A percentile compares a stretch with the other conserved stretches of the same genome.
Evolutionary conservation across 1,139 yeast species (phyloP).

Genomic region (Debaryomyces robertsiae): DNA sequence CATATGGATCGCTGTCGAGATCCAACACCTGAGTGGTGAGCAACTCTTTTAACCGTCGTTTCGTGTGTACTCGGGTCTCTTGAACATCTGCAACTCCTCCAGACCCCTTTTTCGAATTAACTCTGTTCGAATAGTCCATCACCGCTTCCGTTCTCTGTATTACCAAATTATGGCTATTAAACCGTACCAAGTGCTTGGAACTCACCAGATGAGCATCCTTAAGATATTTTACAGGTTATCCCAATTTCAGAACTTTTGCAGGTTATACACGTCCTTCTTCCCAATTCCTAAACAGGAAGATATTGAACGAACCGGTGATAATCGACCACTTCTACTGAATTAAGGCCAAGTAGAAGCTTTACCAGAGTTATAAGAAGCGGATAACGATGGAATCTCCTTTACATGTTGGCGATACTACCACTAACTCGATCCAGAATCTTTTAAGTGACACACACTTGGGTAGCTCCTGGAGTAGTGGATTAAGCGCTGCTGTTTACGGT

Average conservation of each 20-base stretch:
- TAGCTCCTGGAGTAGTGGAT: conserved; percentile 22
- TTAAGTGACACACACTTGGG: conserved; percentile 41
- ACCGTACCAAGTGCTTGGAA: too few relatives aligned
- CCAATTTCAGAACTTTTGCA: conserved; percentile 8
- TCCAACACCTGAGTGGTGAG: conserved; percentile 62
- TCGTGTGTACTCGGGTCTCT: conserved; percentile 66
- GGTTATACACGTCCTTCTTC: conserved; percentile 15
- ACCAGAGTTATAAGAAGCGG: not conserved
- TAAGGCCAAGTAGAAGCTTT: not conserved
- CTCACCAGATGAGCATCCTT: conserved; percentile 3
- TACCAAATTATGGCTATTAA: not conserved
- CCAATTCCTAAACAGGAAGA: conserved; percentile 12
- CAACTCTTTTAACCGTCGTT: conserved; percentile 64
- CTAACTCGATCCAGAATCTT: conserved; percentile 42
- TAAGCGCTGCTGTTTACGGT: conserved; percentile 38
- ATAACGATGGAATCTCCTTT: conserved; percentile 48
- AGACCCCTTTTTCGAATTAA: conserved; percentile 47
- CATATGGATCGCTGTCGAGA: conserved; percentile 76
- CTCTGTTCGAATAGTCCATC: conserved; percentile 52
- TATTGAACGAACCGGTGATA: conserved; percentile 6
- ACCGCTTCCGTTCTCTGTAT: not conserved
- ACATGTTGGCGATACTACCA: conserved; percentile 46
- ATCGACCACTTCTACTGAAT: not conserved
- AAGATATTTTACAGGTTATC: conserved; percentile 11
- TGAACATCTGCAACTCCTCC: conserved; percentile 79